These are phyloP conservation scores for Arachis monticola DNA, from an alignment of 331 rosid genomes.

Conservation along the genomic window DNA sequence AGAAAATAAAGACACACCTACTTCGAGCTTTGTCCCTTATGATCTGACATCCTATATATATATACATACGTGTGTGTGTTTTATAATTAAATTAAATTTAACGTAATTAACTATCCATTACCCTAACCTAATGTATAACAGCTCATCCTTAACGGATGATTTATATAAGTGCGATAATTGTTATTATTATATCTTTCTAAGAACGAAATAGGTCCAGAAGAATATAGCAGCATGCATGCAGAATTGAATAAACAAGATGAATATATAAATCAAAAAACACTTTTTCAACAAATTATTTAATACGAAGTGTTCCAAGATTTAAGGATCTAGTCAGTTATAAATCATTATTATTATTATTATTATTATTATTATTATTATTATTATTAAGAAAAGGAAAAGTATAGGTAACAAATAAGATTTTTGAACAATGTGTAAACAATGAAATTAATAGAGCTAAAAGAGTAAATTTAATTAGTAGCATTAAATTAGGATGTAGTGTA, in stretches of 20 bases:
- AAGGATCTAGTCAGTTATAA: slow-evolving; percentile 14
- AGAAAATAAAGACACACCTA: slow-evolving; percentile 50
- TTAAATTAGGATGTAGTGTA: too few species aligned
- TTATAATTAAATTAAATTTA: background rate
- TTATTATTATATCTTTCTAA: background rate
- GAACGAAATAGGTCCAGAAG: background rate
- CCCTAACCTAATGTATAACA: slow-evolving; percentile 34
- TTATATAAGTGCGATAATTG: background rate
- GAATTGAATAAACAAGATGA: background rate
- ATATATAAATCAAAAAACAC: background rate
- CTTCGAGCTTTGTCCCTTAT: slow-evolving; percentile 52
- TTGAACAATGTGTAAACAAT: too few species aligned
- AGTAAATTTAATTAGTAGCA: too few species aligned
- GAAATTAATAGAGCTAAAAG: too few species aligned
- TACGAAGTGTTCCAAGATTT: slow-evolving; percentile 41
- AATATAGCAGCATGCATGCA: background rate
- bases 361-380: too few species aligned
- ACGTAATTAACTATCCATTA: slow-evolving; percentile 7
- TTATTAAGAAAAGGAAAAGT: too few species aligned
- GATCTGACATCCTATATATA: slow-evolving; percentile 16
- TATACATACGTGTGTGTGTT: slow-evolving; percentile 13
- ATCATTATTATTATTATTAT: too few species aligned
- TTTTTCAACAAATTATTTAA: too few species aligned
- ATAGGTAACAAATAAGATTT: too few species aligned
- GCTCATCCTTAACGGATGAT: slow-evolving; percentile 36